Evolutionary conservation across 2,329 filamentous ascomycete species (phyloP), one percentile per base, ranked within the genome.

Genomic region (Cyphellophora attinorum): DNA sequence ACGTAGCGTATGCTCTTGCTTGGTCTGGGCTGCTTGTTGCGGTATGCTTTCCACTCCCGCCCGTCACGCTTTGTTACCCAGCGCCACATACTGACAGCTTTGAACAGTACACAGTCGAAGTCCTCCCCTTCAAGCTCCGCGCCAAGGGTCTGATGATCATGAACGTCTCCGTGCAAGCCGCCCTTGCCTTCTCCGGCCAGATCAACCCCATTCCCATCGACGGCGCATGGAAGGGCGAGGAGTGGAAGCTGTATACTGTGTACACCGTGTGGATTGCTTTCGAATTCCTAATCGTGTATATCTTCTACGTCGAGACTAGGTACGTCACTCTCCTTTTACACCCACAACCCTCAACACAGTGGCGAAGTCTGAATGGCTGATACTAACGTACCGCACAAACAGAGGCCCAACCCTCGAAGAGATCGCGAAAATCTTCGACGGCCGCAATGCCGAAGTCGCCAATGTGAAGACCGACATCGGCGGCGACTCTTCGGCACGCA

Each of bases 381-480:
- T n/a, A n/a, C n/a, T n/a, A n/a, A n/a, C n/a, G n/a, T n/a, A 84
- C 61, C 83, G 79, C 11, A 76, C n/a, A n/a, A n/a, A n/a, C n/a
- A n/a, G 74, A 49, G 78, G 78, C 3, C 76, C 76, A 1, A 82
- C 78, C 1, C 72, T 83, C 1, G 79, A 83, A 53, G 76, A 81
- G 51, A 69, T 81, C 42, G 73, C 78, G 31, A 71, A 73, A 49
- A 80, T 83, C 53, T 83, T 84, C 47, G 79, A 83, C 47, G 79
- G 76, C 21, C 69, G 75, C 15, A 62, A 70, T 18, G 72, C 70
- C n/a, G 41, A 42, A 23, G 67, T 73, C 10, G 68, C 65, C 5
- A 64, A 71, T 44, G 62, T 76, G 40, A 65, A 74, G n/a, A n/a
- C n/a, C n/a, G n/a, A n/a, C n/a, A n/a, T n/a, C n/a, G n/a, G n/a